Evolutionary conservation across 176 grass and related monocot species (phyloP), one percentile per base, ranked within the genome.

Genomic region (Themeda triandra): DNA sequence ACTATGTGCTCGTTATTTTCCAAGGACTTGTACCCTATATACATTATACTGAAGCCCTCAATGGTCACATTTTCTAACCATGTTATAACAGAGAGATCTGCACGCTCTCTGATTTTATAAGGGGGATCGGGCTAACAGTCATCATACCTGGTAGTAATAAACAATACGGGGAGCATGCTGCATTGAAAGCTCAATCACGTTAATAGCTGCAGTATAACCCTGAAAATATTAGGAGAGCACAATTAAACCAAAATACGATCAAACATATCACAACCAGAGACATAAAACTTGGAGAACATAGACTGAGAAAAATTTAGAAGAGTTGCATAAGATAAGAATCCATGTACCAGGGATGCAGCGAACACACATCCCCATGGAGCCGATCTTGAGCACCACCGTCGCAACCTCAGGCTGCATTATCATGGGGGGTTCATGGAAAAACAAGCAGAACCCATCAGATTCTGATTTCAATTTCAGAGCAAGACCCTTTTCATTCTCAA

Each of bases 351-450:
- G 23, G 96, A 93, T 54, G 92, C 75, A 90, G 86, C 66, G 80
- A 92, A 90, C 36, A 98, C 89, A 90, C 89, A 98, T 67, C 89
- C 85, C n/a, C n/a, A n/a, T n/a, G n/a, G n/a, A n/a, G n/a, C n/a
- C n/a, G n/a, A n/a, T n/a, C n/a, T n/a, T n/a, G n/a, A n/a, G n/a
- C n/a, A n/a, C n/a, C n/a, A n/a, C n/a, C n/a, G n/a, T n/a, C n/a
- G n/a, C n/a, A n/a, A n/a, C n/a, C n/a, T n/a, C n/a, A n/a, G n/a
- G n/a, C n/a, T n/a, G n/a, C n/a, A n/a, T n/a, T n/a, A n/a, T n/a
- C n/a, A n/a, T n/a, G n/a, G n/a, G n/a, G n/a, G n/a, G n/a, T n/a
- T n/a, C n/a, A n/a, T n/a, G n/a, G n/a, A n/a, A n/a, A n/a, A n/a
- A n/a, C n/a, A n/a, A n/a, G n/a, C n/a, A n/a, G n/a, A n/a, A n/a